A percentile compares a stretch with the other conserved stretches of the same genome.
Evolutionary conservation across 441 rosid species (phyloP).

Genomic region (Breynia disticha): DNA sequence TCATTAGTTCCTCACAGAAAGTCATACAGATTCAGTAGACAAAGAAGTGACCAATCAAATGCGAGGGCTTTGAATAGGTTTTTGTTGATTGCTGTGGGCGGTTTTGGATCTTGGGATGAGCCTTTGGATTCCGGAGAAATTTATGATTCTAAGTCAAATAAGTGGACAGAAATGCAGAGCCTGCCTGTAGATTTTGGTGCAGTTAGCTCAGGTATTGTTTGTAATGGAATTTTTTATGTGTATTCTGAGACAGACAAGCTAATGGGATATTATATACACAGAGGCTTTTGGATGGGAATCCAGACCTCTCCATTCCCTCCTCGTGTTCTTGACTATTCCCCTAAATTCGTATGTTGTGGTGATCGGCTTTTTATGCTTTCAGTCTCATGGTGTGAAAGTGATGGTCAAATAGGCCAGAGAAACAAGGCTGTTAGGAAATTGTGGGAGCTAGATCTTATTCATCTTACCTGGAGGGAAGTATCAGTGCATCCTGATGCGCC

Average conservation of each 20-base stretch:
- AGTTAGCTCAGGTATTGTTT: conserved; percentile 72
- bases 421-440: conserved; percentile 95
- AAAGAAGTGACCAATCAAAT: conserved; percentile 41
- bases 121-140: conserved; percentile 89
- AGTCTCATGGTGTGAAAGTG: conserved; percentile 98
- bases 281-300: conserved; percentile 81
- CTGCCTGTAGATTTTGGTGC: conserved; percentile 71
- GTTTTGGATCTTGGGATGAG: conserved; percentile 79
- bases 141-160: conserved; percentile 69
- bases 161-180: conserved; percentile 82
- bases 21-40: conserved; percentile 40
- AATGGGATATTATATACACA: conserved; percentile 77
- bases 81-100: conserved; percentile 72
- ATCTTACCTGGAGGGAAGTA: conserved; percentile 73
- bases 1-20: conserved; percentile 28
- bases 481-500: conserved; percentile 95
- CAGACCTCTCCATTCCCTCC: conserved; percentile 84
- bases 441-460: conserved; percentile 89
- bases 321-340: conserved; percentile 82
- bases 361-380: conserved; percentile 74
- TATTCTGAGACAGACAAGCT: conserved; percentile 86
- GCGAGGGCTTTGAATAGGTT: conserved; percentile 43
- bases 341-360: conserved; percentile 72
- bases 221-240: conserved; percentile 76
- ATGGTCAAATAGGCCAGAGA: conserved; percentile 87